These are phyloP conservation scores for Calonectria hongkongensis DNA, from an alignment of 2,329 filamentous ascomycete species.

Conservation along the genomic window DNA sequence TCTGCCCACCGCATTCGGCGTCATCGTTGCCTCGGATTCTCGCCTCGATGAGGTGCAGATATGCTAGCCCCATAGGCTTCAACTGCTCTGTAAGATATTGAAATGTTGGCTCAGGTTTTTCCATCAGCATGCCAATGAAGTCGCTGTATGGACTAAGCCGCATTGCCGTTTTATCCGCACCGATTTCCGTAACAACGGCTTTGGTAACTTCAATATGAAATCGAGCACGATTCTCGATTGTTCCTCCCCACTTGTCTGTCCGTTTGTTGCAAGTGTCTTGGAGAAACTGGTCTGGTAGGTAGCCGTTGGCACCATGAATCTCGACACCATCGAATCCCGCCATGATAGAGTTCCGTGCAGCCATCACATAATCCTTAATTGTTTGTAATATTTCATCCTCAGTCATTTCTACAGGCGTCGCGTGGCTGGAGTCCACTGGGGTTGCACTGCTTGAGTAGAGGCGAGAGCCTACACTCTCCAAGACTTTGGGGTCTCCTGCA, in stretches of 20 bases:
- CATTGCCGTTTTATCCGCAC: slow-evolving; percentile 19
- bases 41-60: slow-evolving; percentile 77
- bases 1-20: slow-evolving; percentile 58
- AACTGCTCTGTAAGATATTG: slow-evolving; percentile 71
- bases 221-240: slow-evolving; percentile 69
- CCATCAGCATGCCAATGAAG: slow-evolving; percentile 78
- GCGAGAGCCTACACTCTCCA: slow-evolving; percentile 13
- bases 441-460: slow-evolving; percentile 42
- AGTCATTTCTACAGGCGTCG: slow-evolving; percentile 20
- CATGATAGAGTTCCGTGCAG: slow-evolving; percentile 71
- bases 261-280: slow-evolving; percentile 68
- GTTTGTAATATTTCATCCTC: slow-evolving; percentile 22
- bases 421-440: slow-evolving; percentile 16
- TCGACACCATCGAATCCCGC: slow-evolving; percentile 83
- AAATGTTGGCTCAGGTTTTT: slow-evolving; percentile 78
- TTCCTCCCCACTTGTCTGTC: slow-evolving; percentile 70
- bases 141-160: slow-evolving; percentile 63
- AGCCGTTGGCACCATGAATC: slow-evolving; percentile 73
- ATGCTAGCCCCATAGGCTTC: slow-evolving; percentile 73
- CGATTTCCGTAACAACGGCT: slow-evolving; percentile 53
- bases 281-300: slow-evolving; percentile 76
- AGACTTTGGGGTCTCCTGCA: slow-evolving; percentile 28
- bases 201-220: slow-evolving; percentile 64
- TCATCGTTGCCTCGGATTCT: slow-evolving; percentile 67
- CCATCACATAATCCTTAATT: slow-evolving; percentile 72